These are phyloP conservation scores for Vaccinium darrowii DNA, from an alignment of 148 eudicot genomes.

Conservation along the genomic window DNA sequence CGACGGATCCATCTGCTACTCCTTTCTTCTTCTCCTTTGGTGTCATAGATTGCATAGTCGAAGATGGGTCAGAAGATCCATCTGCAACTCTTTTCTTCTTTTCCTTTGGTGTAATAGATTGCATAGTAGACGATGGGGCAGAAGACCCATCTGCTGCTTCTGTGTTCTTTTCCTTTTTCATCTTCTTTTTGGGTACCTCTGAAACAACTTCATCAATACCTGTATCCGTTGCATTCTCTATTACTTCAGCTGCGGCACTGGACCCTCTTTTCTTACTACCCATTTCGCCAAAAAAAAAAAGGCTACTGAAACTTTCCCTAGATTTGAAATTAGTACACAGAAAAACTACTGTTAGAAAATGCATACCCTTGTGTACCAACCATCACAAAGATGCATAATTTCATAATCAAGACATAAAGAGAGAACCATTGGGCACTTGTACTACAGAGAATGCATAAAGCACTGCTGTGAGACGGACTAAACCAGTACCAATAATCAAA, in stretches of 20 bases:
- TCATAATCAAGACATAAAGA: background rate
- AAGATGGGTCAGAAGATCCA: conserved; percentile 23
- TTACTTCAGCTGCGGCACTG: conserved; percentile 26
- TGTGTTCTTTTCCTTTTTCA: conserved; percentile 24
- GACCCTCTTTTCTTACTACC: conserved; percentile 54
- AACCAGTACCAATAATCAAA: background rate
- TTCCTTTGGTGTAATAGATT: conserved; percentile 36
- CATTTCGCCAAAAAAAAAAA: background rate
- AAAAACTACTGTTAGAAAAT: background rate
- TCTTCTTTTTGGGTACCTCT: conserved; percentile 46
- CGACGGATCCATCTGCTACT: conserved; percentile 25
- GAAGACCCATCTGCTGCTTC: conserved; percentile 23
- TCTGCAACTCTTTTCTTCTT: conserved; percentile 32
- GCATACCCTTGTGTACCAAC: background rate
- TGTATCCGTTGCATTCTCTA: conserved; percentile 17
- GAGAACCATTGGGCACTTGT: background rate
- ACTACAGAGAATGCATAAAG: background rate
- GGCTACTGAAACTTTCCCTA: background rate
- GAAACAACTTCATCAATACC: conserved; percentile 13
- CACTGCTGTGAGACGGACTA: too few relatives aligned
- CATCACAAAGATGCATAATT: background rate
- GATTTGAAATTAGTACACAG: background rate
- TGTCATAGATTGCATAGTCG: conserved; percentile 28
- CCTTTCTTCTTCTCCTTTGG: conserved; percentile 41
- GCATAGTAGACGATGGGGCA: conserved; percentile 22